Percentiles rank a stretch among this genome's conserved stretches.
These are phyloP conservation scores for Yamadazyma phyllophila DNA, from an alignment of 805 yeast genomes.

Conservation along the genomic window DNA sequence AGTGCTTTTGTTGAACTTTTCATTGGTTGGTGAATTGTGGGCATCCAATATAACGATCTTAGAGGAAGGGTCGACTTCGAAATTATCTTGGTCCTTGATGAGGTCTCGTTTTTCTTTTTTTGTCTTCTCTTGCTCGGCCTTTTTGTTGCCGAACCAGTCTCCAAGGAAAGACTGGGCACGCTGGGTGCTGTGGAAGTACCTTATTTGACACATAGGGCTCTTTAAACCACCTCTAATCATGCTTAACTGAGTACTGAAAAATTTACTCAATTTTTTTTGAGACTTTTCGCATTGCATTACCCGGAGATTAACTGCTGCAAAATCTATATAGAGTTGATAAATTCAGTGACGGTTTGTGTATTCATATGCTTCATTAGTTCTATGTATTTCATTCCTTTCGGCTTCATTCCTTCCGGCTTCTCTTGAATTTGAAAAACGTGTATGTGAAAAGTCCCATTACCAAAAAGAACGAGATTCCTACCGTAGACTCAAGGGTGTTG, in stretches of 20 bases:
- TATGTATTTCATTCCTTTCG: not conserved
- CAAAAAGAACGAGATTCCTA: not conserved
- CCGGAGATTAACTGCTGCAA: conserved; percentile 5
- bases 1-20: conserved; percentile 22
- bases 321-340: too few species aligned
- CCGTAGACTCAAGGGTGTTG: not conserved
- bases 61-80: conserved; percentile 28
- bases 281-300: conserved; percentile 5
- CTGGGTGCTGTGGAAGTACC: conserved; percentile 12
- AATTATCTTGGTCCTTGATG: conserved; percentile 37
- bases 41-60: conserved; percentile 36
- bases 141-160: conserved; percentile 33
- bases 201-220: not conserved
- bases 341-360: too few species aligned
- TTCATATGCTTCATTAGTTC: too few species aligned
- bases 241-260: conserved; percentile 1
- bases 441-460: conserved; percentile 5
- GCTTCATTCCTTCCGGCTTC: not conserved
- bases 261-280: conserved; percentile 1
- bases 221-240: conserved; percentile 8
- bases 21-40: conserved; percentile 32
- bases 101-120: conserved; percentile 30
- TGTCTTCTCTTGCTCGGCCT: conserved; percentile 23
- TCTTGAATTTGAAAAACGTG: not conserved
- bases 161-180: conserved; percentile 24